Base-by-base conservation (phyloP, 805 yeast genomes). In the Yamadazyma endophytica region DNA sequence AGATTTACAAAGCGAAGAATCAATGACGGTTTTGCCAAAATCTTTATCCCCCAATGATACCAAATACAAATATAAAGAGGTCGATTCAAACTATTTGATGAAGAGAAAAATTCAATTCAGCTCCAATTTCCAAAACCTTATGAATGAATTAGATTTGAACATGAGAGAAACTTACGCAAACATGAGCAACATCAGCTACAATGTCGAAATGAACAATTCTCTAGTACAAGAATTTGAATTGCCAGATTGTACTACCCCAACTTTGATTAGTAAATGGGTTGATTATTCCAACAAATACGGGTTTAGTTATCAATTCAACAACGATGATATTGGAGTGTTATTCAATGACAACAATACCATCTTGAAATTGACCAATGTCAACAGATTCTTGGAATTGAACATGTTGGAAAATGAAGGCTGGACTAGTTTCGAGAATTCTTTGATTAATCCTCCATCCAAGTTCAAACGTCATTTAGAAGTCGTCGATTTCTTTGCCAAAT, bases 201-300 rank as follows among this genome's bases (percentile, higher is more conserved):
- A n/a, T n/a, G n/a, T n/a, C n/a, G n/a, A n/a, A n/a, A n/a, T n/a
- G n/a, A n/a, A n/a, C n/a, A n/a, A n/a, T n/a, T n/a, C n/a, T n/a
- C n/a, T n/a, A n/a, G n/a, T n/a, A n/a, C n/a, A n/a, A n/a, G n/a
- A n/a, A n/a, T 41, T 50, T 23, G 68, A 62, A 39, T 56, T 63
- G 28, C 71, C 70, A 22, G 49, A 58, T 6, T 62, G 68, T 36
- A 72, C 69, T 43, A 72, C 75, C 40, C 94, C 89, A 9, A 73
- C 77, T 13, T 75, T 85, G 38, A 78, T 90, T 25, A 83, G 94
- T 39, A 89, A 90, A 54, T 92, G 99, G 99, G 97, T 94, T 17
- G 99, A 92, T 55, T 92, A 90, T 55, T 83, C 96, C 17, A 88
- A 89, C 61, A 87, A 83, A 56, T 94, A 90, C 58, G 98, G 98